phyloP scores from a whole-genome alignment of 164 flowering plant genomes.

The Kingdonia uniflora region DNA sequence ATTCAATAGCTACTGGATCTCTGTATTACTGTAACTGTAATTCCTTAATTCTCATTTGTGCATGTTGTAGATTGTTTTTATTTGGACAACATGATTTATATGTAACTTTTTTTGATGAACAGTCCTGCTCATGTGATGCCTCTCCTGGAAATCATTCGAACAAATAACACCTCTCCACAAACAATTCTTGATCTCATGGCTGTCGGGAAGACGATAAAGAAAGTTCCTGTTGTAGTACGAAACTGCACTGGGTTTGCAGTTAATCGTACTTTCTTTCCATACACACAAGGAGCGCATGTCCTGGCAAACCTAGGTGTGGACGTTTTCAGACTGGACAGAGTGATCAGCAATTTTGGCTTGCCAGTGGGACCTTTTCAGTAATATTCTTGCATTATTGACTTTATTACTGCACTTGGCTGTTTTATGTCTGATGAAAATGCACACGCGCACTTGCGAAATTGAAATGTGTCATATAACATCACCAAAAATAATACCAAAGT shows the following conservation, averaged over 20 bases:
- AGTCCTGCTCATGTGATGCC: slow-evolving; percentile 99
- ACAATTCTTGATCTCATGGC: slow-evolving; percentile 88
- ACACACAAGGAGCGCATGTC: slow-evolving; percentile 63
- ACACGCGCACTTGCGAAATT: too few relatives aligned
- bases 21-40: too few relatives aligned
- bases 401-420: too few relatives aligned
- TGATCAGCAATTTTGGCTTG: slow-evolving; percentile 73
- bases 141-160: slow-evolving; percentile 81
- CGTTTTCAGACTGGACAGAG: slow-evolving; percentile 73
- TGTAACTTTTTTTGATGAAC: slow-evolving; percentile 23
- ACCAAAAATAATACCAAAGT: too few relatives aligned
- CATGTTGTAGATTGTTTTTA: too few relatives aligned
- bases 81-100: slow-evolving; percentile 2
- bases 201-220: slow-evolving; percentile 79
- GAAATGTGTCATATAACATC: too few relatives aligned
- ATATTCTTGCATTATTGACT: slow-evolving; percentile 16
- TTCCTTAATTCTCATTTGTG: too few relatives aligned
- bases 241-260: slow-evolving; percentile 99
- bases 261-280: slow-evolving; percentile 90
- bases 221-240: slow-evolving; percentile 89
- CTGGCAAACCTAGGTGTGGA: slow-evolving; percentile 77
- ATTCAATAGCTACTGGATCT: too few relatives aligned
- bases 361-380: slow-evolving; percentile 98
- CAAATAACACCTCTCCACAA: slow-evolving; percentile 86
- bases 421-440: too few relatives aligned